Conservation (phyloP, 257 asterid species). For the Hygrophila difformis region DNA sequence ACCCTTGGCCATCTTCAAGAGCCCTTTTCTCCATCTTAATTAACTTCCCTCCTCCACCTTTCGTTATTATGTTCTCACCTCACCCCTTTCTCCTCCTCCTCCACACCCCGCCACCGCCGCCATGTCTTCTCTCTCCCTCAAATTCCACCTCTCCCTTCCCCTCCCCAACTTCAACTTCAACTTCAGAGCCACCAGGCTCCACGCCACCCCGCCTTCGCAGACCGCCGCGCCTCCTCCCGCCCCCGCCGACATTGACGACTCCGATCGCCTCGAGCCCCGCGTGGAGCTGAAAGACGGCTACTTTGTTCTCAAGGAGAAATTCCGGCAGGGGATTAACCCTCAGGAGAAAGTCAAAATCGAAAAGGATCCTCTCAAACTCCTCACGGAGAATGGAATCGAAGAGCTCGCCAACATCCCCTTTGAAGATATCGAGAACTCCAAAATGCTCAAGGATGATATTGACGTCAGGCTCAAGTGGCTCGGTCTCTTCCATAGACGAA, state of each 20-base stretch:
- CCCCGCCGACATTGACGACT: slow-evolving; percentile 22
- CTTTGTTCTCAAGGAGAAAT: slow-evolving; percentile 74
- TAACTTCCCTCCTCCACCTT: slow-evolving; percentile 14
- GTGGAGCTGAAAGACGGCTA: slow-evolving; percentile 70
- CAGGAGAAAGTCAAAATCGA: slow-evolving; percentile 81
- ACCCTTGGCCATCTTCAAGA: slow-evolving; percentile 60
- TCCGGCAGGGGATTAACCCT: slow-evolving; percentile 72
- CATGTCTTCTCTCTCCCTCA: slow-evolving; percentile 70
- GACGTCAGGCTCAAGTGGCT: slow-evolving; percentile 96
- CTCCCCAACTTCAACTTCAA: slow-evolving; percentile 24
- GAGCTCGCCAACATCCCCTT: slow-evolving; percentile 54
- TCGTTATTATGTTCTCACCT: slow-evolving; percentile 39
- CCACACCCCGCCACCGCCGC: slow-evolving; percentile 6
- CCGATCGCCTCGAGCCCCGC: slow-evolving; percentile 61
- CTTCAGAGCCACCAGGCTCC: slow-evolving; percentile 26
- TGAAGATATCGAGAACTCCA: slow-evolving; percentile 69
- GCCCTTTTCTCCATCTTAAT: slow-evolving; percentile 32
- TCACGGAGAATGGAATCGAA: slow-evolving; percentile 77
- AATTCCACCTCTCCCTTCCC: slow-evolving; percentile 37
- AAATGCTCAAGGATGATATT: slow-evolving; percentile 69
- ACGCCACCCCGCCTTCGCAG: slow-evolving; percentile 65
- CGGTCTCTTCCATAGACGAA: slow-evolving; percentile 88
- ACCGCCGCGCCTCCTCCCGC: slow-evolving; percentile 36
- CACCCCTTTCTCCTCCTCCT: slow-evolving; percentile 15
- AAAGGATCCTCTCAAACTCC: slow-evolving; percentile 78